Evolutionary conservation across 1,139 yeast genomes (phyloP).

Genomic region (Kodamaea derodonti): DNA sequence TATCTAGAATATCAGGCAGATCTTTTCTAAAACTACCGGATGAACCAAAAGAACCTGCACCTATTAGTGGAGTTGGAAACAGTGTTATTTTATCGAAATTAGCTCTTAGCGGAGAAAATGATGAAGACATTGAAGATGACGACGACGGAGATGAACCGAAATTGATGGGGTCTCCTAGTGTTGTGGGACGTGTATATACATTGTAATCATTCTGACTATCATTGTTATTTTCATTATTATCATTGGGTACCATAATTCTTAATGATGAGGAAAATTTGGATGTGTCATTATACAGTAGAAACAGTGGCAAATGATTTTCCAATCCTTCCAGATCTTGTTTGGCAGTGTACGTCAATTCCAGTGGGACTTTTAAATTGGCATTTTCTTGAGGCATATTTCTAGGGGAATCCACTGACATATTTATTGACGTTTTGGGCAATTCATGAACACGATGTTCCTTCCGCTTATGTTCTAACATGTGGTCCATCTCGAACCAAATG

Average conservation of each 20-base stretch:
- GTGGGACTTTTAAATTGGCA: too few species aligned
- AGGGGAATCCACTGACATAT: not conserved
- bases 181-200: not conserved
- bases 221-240: not conserved
- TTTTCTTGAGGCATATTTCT: too few species aligned
- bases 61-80: conserved; percentile 16
- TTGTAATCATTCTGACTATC: not conserved
- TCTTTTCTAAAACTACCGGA: not conserved
- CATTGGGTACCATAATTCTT: not conserved
- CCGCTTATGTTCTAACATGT: not conserved
- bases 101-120: conserved; percentile 10
- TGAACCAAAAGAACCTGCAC: conserved; percentile 9
- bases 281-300: not conserved
- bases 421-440: not conserved
- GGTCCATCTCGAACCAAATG: not conserved
- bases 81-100: conserved; percentile 13
- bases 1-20: not conserved
- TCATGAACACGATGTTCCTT: not conserved
- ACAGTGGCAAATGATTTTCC: not conserved
- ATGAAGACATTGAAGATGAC: conserved; percentile 4
- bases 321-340: too few species aligned
- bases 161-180: conserved; percentile 10
- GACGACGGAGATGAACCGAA: conserved; percentile 6
- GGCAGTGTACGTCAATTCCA: too few species aligned
- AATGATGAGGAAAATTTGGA: not conserved